Conservation (phyloP, 805 yeast species). For the Monosporozyma siamensis region DNA sequence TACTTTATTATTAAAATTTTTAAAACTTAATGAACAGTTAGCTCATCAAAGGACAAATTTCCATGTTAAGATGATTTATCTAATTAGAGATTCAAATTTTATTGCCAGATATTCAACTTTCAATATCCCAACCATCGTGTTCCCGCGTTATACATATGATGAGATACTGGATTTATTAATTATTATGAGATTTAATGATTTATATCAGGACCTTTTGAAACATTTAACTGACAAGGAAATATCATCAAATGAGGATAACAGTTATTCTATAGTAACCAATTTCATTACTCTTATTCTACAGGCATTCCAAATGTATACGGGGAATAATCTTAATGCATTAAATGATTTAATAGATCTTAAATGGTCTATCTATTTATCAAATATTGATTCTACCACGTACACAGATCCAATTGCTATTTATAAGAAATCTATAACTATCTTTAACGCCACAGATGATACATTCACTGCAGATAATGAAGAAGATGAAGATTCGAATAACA, state of each 20-base stretch:
- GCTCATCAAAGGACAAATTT: constrained; percentile 8
- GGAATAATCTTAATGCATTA: constrained; percentile 22
- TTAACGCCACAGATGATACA: constrained; percentile 29
- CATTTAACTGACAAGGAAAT: background rate
- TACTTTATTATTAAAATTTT: constrained; percentile 18
- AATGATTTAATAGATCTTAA: constrained; percentile 25
- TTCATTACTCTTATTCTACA: constrained; percentile 25
- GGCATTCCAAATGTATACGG: constrained; percentile 28
- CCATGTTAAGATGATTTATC: constrained; percentile 20
- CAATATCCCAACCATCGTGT: constrained; percentile 21
- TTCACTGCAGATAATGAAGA: constrained; percentile 13
- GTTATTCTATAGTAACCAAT: constrained; percentile 9
- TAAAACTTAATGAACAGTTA: constrained; percentile 22
- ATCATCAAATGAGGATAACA: background rate
- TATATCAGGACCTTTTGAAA: constrained; percentile 4
- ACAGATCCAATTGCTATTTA: constrained; percentile 24
- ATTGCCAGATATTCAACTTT: constrained; percentile 21
- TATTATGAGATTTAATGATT: constrained; percentile 11
- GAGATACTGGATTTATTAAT: constrained; percentile 19
- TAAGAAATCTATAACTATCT: constrained; percentile 24
- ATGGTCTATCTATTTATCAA: constrained; percentile 20
- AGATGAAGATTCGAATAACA: constrained; percentile 3
- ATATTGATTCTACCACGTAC: constrained; percentile 14
- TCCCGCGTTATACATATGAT: constrained; percentile 22
- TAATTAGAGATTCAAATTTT: constrained; percentile 19